Conservation (phyloP, 2,329 filamentous ascomycete species). For the Paracoccidioides lutzii region DNA sequence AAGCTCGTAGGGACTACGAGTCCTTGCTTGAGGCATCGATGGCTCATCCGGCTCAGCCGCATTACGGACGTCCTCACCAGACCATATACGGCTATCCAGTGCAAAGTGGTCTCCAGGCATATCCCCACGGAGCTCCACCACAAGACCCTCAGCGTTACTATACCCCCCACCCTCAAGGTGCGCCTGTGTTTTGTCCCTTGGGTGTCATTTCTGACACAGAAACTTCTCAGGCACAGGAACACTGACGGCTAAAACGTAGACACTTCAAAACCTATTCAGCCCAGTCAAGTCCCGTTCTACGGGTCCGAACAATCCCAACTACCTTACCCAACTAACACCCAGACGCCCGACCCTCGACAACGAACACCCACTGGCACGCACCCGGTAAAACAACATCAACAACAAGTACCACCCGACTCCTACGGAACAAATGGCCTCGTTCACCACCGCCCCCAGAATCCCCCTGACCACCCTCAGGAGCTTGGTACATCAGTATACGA, state of each 20-base stretch:
- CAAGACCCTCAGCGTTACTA: constrained; percentile 59
- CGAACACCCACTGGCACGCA: constrained; percentile 23
- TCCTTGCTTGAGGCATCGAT: constrained; percentile 91
- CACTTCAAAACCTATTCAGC: constrained; percentile 30
- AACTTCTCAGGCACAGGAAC: constrained; percentile 9
- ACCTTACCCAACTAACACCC: constrained; percentile 26
- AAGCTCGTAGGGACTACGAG: constrained; percentile 92
- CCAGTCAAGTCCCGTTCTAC: constrained; percentile 51
- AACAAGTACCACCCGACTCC: constrained; percentile 38
- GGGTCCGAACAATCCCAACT: constrained; percentile 41
- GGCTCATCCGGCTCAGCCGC: constrained; percentile 71
- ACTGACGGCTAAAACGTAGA: constrained; percentile 29
- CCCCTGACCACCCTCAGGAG: constrained; percentile 61
- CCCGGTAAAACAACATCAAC: constrained; percentile 35
- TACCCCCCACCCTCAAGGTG: constrained; percentile 39
- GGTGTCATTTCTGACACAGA: no score
- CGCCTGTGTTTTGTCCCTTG: constrained; percentile 6
- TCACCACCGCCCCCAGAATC: constrained; percentile 51
- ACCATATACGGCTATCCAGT: constrained; percentile 28
- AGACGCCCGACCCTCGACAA: constrained; percentile 30
- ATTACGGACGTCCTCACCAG: constrained; percentile 24
- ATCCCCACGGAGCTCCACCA: constrained; percentile 24
- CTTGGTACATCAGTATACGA: constrained; percentile 66
- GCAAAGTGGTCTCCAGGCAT: constrained; percentile 20
- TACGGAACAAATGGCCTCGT: constrained; percentile 24